phyloP scores from a whole-genome alignment of 148 eudicot genomes.

The Fallopia convolvulus region DNA sequence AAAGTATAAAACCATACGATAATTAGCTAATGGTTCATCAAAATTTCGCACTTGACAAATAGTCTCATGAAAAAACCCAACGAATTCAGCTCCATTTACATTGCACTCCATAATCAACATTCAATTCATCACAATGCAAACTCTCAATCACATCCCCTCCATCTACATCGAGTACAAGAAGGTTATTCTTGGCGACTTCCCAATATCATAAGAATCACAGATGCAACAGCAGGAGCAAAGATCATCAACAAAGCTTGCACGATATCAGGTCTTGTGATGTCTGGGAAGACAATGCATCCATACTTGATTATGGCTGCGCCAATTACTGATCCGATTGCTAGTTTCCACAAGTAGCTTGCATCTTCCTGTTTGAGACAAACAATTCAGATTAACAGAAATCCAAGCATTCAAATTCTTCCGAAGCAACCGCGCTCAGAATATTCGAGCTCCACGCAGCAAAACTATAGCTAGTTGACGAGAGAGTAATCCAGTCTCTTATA shows the following conservation, averaged over 20 bases:
- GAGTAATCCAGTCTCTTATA: too few relatives aligned
- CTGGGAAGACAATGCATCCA: conserved; percentile 45
- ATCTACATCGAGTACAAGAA: background rate
- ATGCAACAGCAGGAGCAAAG: conserved; percentile 27
- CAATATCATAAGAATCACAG: conserved; percentile 29
- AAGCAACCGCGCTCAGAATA: background rate
- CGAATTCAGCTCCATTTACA: too few relatives aligned
- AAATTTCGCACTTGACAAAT: too few relatives aligned
- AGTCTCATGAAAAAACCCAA: too few relatives aligned
- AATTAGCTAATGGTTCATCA: too few relatives aligned
- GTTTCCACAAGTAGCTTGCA: conserved; percentile 33
- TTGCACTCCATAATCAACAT: background rate
- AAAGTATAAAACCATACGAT: too few relatives aligned
- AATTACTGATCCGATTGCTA: conserved; percentile 37
- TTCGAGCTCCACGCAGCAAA: too few relatives aligned
- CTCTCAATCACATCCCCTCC: background rate
- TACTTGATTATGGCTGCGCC: conserved; percentile 57
- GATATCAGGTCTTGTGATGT: conserved; percentile 47
- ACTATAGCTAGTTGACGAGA: too few relatives aligned
- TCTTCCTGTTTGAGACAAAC: conserved; percentile 32
- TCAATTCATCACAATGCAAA: background rate
- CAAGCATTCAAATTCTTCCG: background rate
- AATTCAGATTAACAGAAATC: too few relatives aligned
- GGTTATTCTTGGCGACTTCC: conserved; percentile 23
- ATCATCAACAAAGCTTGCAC: conserved; percentile 42